Conservation (phyloP, 1,284 basidiomycete species). For the Abortiporus biennis region DNA sequence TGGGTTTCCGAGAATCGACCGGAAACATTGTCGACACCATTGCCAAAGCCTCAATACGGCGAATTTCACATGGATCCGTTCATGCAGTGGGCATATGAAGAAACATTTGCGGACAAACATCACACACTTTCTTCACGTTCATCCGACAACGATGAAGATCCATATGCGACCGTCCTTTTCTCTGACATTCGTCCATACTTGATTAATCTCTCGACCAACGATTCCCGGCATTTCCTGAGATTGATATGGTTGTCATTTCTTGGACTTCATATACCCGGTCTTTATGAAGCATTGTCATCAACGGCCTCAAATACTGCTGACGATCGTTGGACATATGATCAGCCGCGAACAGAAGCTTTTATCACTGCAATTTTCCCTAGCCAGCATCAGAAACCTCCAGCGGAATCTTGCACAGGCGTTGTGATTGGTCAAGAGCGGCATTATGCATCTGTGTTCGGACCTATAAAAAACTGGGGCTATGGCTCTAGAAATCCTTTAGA, state of each 20-base stretch:
- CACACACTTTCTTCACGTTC: constrained; percentile 52
- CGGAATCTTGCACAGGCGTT: constrained; percentile 59
- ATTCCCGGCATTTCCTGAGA: constrained; percentile 60
- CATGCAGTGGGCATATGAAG: constrained; percentile 61
- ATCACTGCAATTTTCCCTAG: constrained; percentile 50
- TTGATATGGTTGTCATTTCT: constrained; percentile 73
- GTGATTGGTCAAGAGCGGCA: constrained; percentile 59
- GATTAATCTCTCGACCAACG: constrained; percentile 45
- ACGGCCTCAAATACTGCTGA: constrained; percentile 26
- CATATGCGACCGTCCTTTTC: constrained; percentile 77
- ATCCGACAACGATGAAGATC: constrained; percentile 56
- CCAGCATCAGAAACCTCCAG: constrained; percentile 26
- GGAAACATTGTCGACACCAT: background rate
- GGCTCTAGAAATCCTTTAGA: constrained; percentile 51
- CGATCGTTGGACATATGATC: constrained; percentile 56
- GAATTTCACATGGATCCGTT: constrained; percentile 49
- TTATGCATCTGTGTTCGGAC: constrained; percentile 56
- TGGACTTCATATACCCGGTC: constrained; percentile 71
- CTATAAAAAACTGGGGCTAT: constrained; percentile 58
- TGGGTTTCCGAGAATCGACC: constrained; percentile 33
- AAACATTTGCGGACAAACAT: constrained; percentile 41
- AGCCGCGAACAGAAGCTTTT: constrained; percentile 36
- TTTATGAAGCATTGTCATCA: constrained; percentile 18
- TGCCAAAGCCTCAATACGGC: constrained; percentile 2
- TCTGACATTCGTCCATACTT: constrained; percentile 73